These are phyloP conservation scores for Uncinocarpus reesii DNA, from an alignment of 2,329 filamentous ascomycete species.

Conservation along the genomic window DNA sequence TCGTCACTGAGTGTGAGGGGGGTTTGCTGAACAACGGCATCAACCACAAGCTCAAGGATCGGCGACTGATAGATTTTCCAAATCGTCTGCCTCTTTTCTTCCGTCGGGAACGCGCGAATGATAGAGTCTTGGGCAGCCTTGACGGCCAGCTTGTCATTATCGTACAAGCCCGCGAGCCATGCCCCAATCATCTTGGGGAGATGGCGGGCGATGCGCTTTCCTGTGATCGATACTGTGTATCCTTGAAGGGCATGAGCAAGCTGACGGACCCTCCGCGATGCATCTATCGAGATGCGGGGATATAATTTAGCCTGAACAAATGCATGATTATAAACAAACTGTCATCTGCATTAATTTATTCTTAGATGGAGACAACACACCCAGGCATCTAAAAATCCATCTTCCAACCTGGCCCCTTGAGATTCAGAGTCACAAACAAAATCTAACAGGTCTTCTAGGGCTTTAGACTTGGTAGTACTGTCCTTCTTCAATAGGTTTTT, in stretches of 20 bases:
- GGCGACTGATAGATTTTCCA: slow-evolving; percentile 72
- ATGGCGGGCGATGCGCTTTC: slow-evolving; percentile 73
- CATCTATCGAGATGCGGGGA: slow-evolving; percentile 81
- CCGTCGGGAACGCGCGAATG: slow-evolving; percentile 61
- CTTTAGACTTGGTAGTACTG: slow-evolving; percentile 80
- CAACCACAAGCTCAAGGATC: slow-evolving; percentile 70
- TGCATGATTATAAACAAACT: slow-evolving; percentile 25
- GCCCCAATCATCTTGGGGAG: slow-evolving; percentile 68
- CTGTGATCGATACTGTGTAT: slow-evolving; percentile 46
- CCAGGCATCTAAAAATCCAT: slow-evolving; percentile 80
- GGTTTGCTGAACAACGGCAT: slow-evolving; percentile 68
- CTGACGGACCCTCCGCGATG: slow-evolving; percentile 76
- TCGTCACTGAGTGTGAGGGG: slow-evolving; percentile 78
- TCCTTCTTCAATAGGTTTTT: slow-evolving; percentile 92
- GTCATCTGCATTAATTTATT: slow-evolving; percentile 28
- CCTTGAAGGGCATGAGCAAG: slow-evolving; percentile 69
- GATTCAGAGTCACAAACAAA: slow-evolving; percentile 49
- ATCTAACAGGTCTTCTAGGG: slow-evolving; percentile 69
- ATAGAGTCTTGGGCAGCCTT: slow-evolving; percentile 70
- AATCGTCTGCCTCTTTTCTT: slow-evolving; percentile 66
- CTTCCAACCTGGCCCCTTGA: slow-evolving; percentile 56
- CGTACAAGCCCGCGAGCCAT: slow-evolving; percentile 87
- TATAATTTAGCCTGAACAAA: slow-evolving; percentile 64
- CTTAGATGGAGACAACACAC: slow-evolving; percentile 41
- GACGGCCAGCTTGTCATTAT: slow-evolving; percentile 67